phyloP scores from a whole-genome alignment of 805 yeast genomes.

The Nakazawaea populi region DNA sequence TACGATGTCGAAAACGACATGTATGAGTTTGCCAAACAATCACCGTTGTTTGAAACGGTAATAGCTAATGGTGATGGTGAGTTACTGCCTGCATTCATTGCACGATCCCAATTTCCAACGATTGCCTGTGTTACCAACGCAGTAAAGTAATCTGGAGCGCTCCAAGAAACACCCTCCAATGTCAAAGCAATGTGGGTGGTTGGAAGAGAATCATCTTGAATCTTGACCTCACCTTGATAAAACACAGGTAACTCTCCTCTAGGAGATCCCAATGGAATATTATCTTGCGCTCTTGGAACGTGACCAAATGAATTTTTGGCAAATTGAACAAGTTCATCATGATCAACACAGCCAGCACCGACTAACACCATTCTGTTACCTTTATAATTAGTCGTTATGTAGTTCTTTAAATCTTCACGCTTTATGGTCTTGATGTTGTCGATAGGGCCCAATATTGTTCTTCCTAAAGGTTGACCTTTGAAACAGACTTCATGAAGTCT shows the following conservation, averaged over 20 bases:
- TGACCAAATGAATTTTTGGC: slow-evolving; percentile 78
- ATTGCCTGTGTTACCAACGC: slow-evolving; percentile 96
- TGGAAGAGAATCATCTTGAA: slow-evolving; percentile 78
- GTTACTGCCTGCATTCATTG: slow-evolving; percentile 76
- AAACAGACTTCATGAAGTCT: slow-evolving; percentile 91
- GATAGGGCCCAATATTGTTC: slow-evolving; percentile 94
- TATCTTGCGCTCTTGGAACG: slow-evolving; percentile 45
- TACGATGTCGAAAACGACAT: slow-evolving; percentile 96
- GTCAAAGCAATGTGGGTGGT: slow-evolving; percentile 89
- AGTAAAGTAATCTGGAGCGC: slow-evolving; percentile 89
- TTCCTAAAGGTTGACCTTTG: slow-evolving; percentile 87
- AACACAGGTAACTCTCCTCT: slow-evolving; percentile 75
- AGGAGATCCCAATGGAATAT: slow-evolving; percentile 67
- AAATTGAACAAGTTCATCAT: slow-evolving; percentile 68
- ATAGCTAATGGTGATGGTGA: slow-evolving; percentile 83
- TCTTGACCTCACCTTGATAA: slow-evolving; percentile 78
- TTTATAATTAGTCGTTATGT: slow-evolving; percentile 81
- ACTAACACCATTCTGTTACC: slow-evolving; percentile 98
- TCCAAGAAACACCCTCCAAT: slow-evolving; percentile 98
- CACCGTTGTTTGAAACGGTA: slow-evolving; percentile 45
- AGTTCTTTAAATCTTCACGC: slow-evolving; percentile 68
- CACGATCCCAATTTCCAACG: slow-evolving; percentile 96
- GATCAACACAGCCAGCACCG: slow-evolving; percentile 93
- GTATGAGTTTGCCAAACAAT: slow-evolving; percentile 84
- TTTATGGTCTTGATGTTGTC: slow-evolving; percentile 79